Evolutionary conservation across 441 rosid species (phyloP).

Genomic region (Populus hybrid): DNA sequence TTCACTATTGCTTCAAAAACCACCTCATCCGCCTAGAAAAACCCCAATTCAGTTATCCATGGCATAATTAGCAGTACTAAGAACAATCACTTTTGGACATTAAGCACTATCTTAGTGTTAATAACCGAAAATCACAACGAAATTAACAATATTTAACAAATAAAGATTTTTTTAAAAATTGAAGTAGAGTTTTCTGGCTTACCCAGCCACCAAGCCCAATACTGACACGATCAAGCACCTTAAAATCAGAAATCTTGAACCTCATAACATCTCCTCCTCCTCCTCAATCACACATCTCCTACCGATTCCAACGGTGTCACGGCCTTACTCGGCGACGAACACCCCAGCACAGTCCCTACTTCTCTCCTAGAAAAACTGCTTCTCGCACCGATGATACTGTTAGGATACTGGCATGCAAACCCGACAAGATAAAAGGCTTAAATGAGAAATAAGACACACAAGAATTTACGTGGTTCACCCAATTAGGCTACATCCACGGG

Average conservation of each 20-base stretch:
- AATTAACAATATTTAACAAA: too few species aligned
- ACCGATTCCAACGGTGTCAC: conserved; percentile 36
- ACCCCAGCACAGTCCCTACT: conserved; percentile 24
- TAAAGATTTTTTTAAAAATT: background rate
- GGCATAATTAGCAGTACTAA: background rate
- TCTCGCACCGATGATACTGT: conserved; percentile 17
- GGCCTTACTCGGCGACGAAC: conserved; percentile 38
- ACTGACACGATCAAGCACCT: conserved; percentile 73
- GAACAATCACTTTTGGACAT: background rate
- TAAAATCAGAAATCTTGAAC: conserved; percentile 77
- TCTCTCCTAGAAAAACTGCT: conserved; percentile 19
- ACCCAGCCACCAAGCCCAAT: conserved; percentile 89
- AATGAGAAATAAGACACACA: too few species aligned
- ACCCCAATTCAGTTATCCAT: conserved; percentile 1
- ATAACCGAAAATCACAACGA: background rate
- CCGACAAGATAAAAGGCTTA: too few species aligned
- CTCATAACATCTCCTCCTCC: conserved; percentile 60
- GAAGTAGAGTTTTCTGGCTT: conserved; percentile 10
- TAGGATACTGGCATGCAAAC: too few species aligned
- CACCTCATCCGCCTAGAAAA: conserved; percentile 73
- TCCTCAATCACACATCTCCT: conserved; percentile 23
- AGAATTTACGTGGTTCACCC: too few species aligned
- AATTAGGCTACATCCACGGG: too few species aligned
- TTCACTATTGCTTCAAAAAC: conserved; percentile 76
- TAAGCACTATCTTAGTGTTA: background rate